Conservation (phyloP, 208 protist genomes). For the Sergeia podlipaevii region DNA sequence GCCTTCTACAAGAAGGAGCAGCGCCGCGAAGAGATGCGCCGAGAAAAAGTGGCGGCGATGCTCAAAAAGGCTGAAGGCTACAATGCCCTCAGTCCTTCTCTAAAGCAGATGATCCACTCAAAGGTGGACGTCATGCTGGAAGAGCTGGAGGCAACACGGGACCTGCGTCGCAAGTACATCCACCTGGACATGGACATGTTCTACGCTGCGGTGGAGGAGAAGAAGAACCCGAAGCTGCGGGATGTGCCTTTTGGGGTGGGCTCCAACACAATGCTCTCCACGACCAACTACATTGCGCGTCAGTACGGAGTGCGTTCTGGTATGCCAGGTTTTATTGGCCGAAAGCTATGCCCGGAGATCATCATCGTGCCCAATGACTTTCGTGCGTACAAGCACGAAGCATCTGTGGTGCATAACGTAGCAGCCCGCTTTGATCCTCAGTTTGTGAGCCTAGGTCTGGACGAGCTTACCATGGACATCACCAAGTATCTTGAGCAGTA, state of each 20-base stretch:
- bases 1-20: constrained; percentile 82
- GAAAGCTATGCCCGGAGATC: constrained; percentile 86
- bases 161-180: constrained; percentile 64
- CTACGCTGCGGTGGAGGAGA: constrained; percentile 88
- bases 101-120: constrained; percentile 35
- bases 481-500: constrained; percentile 58
- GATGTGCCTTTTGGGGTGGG: constrained; percentile 94
- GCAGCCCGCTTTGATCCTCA: constrained; percentile 83
- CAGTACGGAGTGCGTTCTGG: constrained; percentile 94
- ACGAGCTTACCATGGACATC: constrained; percentile 89
- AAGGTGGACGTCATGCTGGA: constrained; percentile 49
- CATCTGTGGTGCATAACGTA: constrained; percentile 65
- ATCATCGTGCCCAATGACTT: constrained; percentile 86
- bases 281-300: constrained; percentile 95
- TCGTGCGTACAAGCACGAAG: constrained; percentile 66
- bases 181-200: constrained; percentile 95
- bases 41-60: constrained; percentile 46
- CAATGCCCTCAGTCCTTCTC: constrained; percentile 22
- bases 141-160: constrained; percentile 64
- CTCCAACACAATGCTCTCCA: constrained; percentile 90
- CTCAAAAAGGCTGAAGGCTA: constrained; percentile 53
- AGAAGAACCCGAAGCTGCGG: constrained; percentile 88
- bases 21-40: constrained; percentile 46
- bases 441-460: constrained; percentile 72
- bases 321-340: constrained; percentile 95